phyloP scores from a whole-genome alignment of 257 asterid genomes.

The Phtheirospermum japonicum region DNA sequence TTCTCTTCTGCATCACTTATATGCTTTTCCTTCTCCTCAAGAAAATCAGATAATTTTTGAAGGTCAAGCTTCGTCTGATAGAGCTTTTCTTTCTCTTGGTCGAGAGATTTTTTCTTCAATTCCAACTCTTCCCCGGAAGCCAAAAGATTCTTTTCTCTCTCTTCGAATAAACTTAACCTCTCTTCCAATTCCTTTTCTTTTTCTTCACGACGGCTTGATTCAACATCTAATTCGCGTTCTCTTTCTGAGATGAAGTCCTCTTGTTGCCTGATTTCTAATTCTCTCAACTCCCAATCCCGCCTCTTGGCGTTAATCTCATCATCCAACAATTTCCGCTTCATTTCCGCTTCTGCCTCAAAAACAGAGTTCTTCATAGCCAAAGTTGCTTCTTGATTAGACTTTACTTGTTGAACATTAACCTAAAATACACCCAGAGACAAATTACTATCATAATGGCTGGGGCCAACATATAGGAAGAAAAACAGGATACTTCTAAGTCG shows the following conservation, averaged over 20 bases:
- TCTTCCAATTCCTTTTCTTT: slow-evolving; percentile 66
- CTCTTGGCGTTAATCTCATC: slow-evolving; percentile 70
- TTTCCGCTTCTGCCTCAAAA: slow-evolving; percentile 64
- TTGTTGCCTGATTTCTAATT: slow-evolving; percentile 69
- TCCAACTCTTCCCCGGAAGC: slow-evolving; percentile 58
- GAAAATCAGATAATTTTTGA: slow-evolving; percentile 52
- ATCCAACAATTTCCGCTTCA: slow-evolving; percentile 58
- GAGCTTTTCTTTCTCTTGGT: slow-evolving; percentile 60
- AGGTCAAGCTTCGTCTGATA: slow-evolving; percentile 50
- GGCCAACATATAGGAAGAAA: not conserved
- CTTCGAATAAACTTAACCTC: slow-evolving; percentile 40
- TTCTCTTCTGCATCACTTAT: slow-evolving; percentile 59
- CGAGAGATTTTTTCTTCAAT: slow-evolving; percentile 37
- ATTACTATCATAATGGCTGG: slow-evolving; percentile 21
- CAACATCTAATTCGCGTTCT: slow-evolving; percentile 63
- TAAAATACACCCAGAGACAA: slow-evolving; percentile 38
- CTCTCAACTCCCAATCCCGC: slow-evolving; percentile 85
- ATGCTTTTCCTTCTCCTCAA: slow-evolving; percentile 56
- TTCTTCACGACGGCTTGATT: slow-evolving; percentile 48
- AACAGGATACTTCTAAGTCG: not conserved
- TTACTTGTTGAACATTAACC: slow-evolving; percentile 54
- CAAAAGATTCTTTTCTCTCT: slow-evolving; percentile 52
- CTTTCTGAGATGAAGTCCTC: slow-evolving; percentile 70
- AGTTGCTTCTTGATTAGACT: slow-evolving; percentile 56
- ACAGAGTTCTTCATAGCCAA: slow-evolving; percentile 49